Conservation (phyloP, 176 grass and related monocot species). For the Thalia dealbata region DNA sequence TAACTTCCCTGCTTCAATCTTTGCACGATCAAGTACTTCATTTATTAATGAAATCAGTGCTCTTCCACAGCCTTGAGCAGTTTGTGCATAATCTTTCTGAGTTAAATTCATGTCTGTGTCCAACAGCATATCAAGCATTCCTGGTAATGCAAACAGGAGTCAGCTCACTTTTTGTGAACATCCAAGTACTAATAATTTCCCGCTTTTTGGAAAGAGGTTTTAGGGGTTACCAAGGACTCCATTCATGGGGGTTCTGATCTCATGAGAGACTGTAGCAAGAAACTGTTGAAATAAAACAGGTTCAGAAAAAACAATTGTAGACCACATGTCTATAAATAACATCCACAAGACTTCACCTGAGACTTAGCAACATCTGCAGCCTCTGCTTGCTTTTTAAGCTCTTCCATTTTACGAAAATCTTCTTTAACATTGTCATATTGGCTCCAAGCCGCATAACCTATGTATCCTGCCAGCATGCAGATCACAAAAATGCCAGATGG, state of each 20-base stretch:
- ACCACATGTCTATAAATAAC: background rate
- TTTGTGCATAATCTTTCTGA: constrained; percentile 87
- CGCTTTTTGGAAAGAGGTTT: background rate
- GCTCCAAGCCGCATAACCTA: constrained; percentile 79
- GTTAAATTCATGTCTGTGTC: constrained; percentile 65
- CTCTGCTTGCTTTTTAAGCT: constrained; percentile 74
- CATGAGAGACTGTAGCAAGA: constrained; percentile 98
- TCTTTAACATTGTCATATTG: constrained; percentile 91
- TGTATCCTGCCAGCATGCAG: constrained; percentile 67
- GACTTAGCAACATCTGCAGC: constrained; percentile 97
- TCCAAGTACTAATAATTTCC: background rate
- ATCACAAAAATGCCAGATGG: constrained; percentile 69
- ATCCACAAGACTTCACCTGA: constrained; percentile 47
- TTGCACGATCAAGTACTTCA: constrained; percentile 93
- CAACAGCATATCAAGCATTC: constrained; percentile 98
- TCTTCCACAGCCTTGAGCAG: constrained; percentile 86
- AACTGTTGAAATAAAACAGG: constrained; percentile 43
- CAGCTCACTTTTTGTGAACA: background rate
- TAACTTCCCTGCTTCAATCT: constrained; percentile 85
- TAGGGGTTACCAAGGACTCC: constrained; percentile 69
- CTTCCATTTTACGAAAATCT: constrained; percentile 88
- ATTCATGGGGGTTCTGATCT: constrained; percentile 99
- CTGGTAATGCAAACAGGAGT: constrained; percentile 23
- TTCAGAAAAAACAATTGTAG: constrained; percentile 20
- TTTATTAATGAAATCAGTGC: constrained; percentile 87